Evolutionary conservation across 179 eudicot species (phyloP).

Genomic region (Vitellaria paradoxa): DNA sequence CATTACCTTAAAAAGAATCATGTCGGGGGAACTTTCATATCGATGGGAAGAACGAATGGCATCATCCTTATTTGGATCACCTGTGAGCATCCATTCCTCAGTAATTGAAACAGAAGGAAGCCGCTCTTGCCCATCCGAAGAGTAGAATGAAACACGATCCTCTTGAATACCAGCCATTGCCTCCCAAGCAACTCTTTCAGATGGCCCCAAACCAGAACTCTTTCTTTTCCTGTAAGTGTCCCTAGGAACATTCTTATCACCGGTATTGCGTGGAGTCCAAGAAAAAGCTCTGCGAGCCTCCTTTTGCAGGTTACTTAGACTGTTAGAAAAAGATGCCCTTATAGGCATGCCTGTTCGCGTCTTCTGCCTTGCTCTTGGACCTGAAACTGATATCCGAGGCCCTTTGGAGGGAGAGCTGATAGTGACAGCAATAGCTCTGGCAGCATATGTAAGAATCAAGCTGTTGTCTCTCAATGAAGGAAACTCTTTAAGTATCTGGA

Average conservation of each 20-base stretch:
- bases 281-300: slow-evolving; percentile 96
- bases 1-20: slow-evolving; percentile 85
- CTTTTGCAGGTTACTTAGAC: slow-evolving; percentile 87
- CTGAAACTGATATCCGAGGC: slow-evolving; percentile 69
- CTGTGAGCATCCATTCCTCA: slow-evolving; percentile 98
- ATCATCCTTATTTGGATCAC: slow-evolving; percentile 81
- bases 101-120: slow-evolving; percentile 77
- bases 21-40: slow-evolving; percentile 96
- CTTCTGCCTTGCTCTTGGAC: slow-evolving; percentile 71
- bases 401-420: slow-evolving; percentile 78
- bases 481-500: slow-evolving; percentile 88
- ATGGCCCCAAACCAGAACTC: slow-evolving; percentile 69
- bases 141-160: slow-evolving; percentile 56
- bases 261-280: slow-evolving; percentile 78
- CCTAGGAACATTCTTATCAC: slow-evolving; percentile 72
- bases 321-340: slow-evolving; percentile 64
- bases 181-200: slow-evolving; percentile 90
- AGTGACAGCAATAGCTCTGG: slow-evolving; percentile 84
- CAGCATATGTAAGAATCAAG: slow-evolving; percentile 69
- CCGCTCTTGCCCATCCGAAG: slow-evolving; percentile 87
- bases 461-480: slow-evolving; percentile 72
- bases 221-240: slow-evolving; percentile 85
- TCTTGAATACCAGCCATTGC: slow-evolving; percentile 96
- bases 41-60: slow-evolving; percentile 86
- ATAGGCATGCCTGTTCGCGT: slow-evolving; percentile 57